These are phyloP conservation scores for Colletotrichum destructivum DNA, from an alignment of 2,329 filamentous ascomycete genomes.

Conservation along the genomic window DNA sequence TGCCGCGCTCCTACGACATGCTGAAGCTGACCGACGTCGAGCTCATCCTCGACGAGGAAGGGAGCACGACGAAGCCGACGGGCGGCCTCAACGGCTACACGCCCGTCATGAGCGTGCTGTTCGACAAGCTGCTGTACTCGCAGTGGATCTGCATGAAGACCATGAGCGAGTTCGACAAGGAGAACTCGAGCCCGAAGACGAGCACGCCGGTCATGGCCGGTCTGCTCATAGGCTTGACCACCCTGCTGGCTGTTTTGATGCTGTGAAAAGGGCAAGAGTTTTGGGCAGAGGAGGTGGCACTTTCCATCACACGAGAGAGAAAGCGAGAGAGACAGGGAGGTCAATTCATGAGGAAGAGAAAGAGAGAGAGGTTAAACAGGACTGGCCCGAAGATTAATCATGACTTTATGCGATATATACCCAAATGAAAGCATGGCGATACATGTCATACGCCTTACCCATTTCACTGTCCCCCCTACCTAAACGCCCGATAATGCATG, in stretches of 20 bases:
- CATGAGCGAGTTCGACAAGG: slow-evolving; percentile 33
- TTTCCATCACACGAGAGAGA: neutral
- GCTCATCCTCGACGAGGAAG: slow-evolving; percentile 32
- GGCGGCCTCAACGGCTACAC: slow-evolving; percentile 39
- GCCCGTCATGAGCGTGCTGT: slow-evolving; percentile 40
- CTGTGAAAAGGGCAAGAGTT: neutral
- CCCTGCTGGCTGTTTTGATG: slow-evolving; percentile 26
- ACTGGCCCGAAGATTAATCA: slow-evolving; percentile 26
- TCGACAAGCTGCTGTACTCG: slow-evolving; percentile 37
- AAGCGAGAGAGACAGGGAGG: too few relatives aligned
- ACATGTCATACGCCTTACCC: slow-evolving; percentile 23
- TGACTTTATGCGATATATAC: slow-evolving; percentile 41
- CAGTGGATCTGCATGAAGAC: slow-evolving; percentile 43
- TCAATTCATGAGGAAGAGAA: too few relatives aligned
- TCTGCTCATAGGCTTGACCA: slow-evolving; percentile 6
- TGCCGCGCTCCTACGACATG: slow-evolving; percentile 32
- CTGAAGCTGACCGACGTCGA: slow-evolving; percentile 38
- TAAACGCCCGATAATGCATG: slow-evolving; percentile 27
- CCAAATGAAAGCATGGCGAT: slow-evolving; percentile 32
- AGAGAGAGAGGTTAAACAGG: slow-evolving; percentile 32
- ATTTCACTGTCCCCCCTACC: neutral
- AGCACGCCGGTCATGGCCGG: slow-evolving; percentile 8
- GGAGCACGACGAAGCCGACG: slow-evolving; percentile 20
- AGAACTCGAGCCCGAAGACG: slow-evolving; percentile 18
- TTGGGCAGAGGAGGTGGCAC: too few relatives aligned